phyloP scores from a whole-genome alignment of 768 basidiomycete species.

The Lentinula raphanica region DNA sequence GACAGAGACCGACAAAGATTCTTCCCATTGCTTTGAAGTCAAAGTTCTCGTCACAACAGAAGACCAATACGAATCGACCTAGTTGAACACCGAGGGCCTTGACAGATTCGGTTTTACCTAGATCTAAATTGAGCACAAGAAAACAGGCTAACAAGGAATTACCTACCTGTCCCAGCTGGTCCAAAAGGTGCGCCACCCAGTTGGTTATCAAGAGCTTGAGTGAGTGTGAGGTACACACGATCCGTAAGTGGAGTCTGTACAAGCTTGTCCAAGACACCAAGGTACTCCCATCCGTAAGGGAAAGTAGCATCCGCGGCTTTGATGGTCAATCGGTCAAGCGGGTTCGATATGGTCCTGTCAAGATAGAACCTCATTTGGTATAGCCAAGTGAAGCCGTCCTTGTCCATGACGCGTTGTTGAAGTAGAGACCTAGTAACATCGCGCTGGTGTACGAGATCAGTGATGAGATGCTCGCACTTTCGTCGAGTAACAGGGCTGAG shows the following conservation, averaged over 20 bases:
- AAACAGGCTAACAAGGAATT: conserved; percentile 1
- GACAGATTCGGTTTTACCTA: conserved; percentile 98
- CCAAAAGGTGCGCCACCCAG: conserved; percentile 98
- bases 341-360: conserved; percentile 61
- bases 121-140: conserved; percentile 6
- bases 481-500: conserved; percentile 86
- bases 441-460: conserved; percentile 95
- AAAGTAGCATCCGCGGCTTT: conserved; percentile 88
- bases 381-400: conserved; percentile 84
- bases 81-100: conserved; percentile 97
- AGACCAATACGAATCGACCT: conserved; percentile 98
- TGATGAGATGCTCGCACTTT: conserved; percentile 98
- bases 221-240: conserved; percentile 91
- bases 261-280: conserved; percentile 93
- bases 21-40: conserved; percentile 99
- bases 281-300: conserved; percentile 98
- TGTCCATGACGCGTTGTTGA: conserved; percentile 54
- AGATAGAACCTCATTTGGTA: conserved; percentile 99
- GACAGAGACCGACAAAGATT: conserved; percentile 97
- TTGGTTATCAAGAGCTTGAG: conserved; percentile 91
- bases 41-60: conserved; percentile 99
- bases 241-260: conserved; percentile 98
- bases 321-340: conserved; percentile 76
- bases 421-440: conserved; percentile 86
- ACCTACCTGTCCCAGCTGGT: conserved; percentile 89